phyloP scores from a whole-genome alignment of 768 basidiomycete genomes.

The Udeniomyces megalosporus region DNA sequence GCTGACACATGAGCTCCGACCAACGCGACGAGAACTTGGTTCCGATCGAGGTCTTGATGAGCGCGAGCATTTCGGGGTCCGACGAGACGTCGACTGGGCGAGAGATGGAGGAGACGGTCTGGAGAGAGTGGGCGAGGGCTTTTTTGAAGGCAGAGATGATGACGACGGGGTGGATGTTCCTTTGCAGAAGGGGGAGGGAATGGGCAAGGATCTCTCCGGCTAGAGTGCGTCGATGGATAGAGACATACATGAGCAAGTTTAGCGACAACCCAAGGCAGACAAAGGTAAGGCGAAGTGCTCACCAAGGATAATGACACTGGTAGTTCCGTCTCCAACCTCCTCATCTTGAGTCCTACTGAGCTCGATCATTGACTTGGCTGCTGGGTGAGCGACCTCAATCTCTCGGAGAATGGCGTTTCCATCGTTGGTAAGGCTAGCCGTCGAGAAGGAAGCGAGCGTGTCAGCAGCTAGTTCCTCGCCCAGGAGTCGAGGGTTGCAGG shows the following conservation, averaged over 20 bases:
- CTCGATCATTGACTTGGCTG: slow-evolving; percentile 99
- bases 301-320: slow-evolving; percentile 96
- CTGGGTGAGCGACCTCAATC: slow-evolving; percentile 96
- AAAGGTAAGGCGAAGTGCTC: slow-evolving; percentile 18
- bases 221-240: slow-evolving; percentile 23
- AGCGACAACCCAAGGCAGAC: neutral
- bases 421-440: slow-evolving; percentile 73
- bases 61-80: slow-evolving; percentile 80
- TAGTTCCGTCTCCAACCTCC: slow-evolving; percentile 97
- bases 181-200: slow-evolving; percentile 78
- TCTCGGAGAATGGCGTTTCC: slow-evolving; percentile 98
- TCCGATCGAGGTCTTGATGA: slow-evolving; percentile 97
- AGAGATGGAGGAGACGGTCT: slow-evolving; percentile 73
- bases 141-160: slow-evolving; percentile 98
- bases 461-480: neutral
- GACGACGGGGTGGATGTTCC: slow-evolving; percentile 95
- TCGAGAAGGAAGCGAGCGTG: neutral
- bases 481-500: neutral
- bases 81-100: slow-evolving; percentile 71
- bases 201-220: slow-evolving; percentile 96
- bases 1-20: slow-evolving; percentile 92
- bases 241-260: neutral
- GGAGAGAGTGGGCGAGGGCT: slow-evolving; percentile 78
- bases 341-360: slow-evolving; percentile 94
- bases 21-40: slow-evolving; percentile 94